Base-by-base conservation (phyloP, 345 rosid genomes). In the Trapa bicornis region DNA sequence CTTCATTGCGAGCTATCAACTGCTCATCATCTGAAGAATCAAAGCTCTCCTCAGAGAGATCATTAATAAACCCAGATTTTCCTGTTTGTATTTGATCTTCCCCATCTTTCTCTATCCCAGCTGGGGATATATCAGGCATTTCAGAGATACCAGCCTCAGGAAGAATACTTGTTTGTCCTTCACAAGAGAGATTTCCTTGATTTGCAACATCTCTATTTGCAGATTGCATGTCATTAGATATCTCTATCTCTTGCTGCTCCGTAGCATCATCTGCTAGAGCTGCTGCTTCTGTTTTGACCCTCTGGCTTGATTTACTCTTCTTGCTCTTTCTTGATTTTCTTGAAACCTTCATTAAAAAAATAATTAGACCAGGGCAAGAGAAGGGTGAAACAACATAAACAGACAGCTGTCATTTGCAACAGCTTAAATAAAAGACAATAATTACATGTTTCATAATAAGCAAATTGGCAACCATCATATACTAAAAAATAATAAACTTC, bases 11-110 rank as follows among this genome's bases (percentile, higher is more conserved):
- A 42, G 77, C 77, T 68, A 69, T 37, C 10, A 77, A 81, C 74
- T 81, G 85, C 79, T 88, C 97, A 33, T 76, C 92, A 6, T 76
- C 78, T 73, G 95, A 92, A 63, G 87, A 87, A 78, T 83, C 89
- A 67, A 83, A 86, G 54, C 74, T 75, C 57, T 85, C 76, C 66
- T 80, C 75, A 75, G 68, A 71, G 70, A 79, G 71, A 75, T 83
- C 84, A 11, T 76, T 80, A 56, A 65, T 64, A 69, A 73, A 72
- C 72, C 74, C 78, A 57, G 75, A 68, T 69, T 68, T 77, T 71
- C 75, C 82, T 50, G 37, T 67, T 68, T 73, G 80, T 65, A 67
- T 82, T 47, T 58, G 73, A 74, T 67, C 73, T 73, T 69, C 73
- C 37, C 41, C 73, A 43, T 42, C 68, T 54, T 74, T 74, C 64